Evolutionary conservation across 495 filamentous ascomycete species (phyloP).

Genomic region (Aspergillus conjunctus): DNA sequence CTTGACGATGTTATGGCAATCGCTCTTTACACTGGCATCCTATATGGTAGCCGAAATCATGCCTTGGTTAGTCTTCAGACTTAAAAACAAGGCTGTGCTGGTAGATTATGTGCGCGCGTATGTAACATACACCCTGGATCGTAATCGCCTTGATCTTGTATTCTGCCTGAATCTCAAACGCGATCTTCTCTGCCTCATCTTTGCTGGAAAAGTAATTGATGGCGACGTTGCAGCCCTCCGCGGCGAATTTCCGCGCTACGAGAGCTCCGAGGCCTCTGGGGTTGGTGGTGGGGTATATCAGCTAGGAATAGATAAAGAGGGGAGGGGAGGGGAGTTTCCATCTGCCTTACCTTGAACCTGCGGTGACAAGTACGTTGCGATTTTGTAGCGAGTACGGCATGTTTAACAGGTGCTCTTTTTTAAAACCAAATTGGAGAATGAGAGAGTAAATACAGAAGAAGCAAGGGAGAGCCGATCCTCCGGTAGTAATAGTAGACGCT

Average conservation of each 20-base stretch:
- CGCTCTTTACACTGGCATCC: constrained; percentile 60
- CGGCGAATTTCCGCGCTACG: constrained; percentile 64
- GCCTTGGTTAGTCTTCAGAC: not conserved
- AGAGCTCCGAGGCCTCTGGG: constrained; percentile 66
- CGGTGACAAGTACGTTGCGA: constrained; percentile 68
- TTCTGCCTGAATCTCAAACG: constrained; percentile 50
- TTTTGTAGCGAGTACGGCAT: constrained; percentile 66
- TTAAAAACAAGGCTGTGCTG: not conserved
- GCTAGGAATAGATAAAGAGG: not conserved
- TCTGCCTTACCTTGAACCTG: constrained; percentile 59
- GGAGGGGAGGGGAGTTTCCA: not conserved
- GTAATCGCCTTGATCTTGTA: constrained; percentile 57
- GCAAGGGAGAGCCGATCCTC: not conserved
- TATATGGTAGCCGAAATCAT: constrained; percentile 24
- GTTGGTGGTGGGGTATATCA: not conserved
- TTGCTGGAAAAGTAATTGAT: constrained; percentile 67
- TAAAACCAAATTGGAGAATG: not conserved
- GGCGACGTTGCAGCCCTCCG: constrained; percentile 65
- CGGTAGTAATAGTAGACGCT: no score
- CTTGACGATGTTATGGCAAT: constrained; percentile 56
- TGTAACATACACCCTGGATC: constrained; percentile 59
- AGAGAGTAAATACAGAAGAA: not conserved
- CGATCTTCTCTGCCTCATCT: constrained; percentile 57
- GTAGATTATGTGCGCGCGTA: not conserved
- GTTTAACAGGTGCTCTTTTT: not conserved